Percentiles rank a stretch among this genome's conserved stretches.
These are phyloP conservation scores for Pseudopediastrum boryanum DNA, from an alignment of 139 green algal genomes.

Conservation along the genomic window DNA sequence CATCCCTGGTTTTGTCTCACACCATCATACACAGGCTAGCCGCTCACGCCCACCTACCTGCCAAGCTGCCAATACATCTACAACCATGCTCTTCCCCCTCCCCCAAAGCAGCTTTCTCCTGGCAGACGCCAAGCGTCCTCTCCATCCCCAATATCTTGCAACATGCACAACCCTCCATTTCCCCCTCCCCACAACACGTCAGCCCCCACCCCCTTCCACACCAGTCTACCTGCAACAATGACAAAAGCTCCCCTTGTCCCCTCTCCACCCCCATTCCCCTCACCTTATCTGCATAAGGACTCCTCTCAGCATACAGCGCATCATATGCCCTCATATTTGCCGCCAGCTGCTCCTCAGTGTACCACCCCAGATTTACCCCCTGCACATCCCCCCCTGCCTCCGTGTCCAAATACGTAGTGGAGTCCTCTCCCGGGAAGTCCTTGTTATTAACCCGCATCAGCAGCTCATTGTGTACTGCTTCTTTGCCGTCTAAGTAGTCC, in stretches of 20 bases:
- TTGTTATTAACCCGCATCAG: constrained; percentile 13
- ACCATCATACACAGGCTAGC: too few species aligned
- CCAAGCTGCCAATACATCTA: too few species aligned
- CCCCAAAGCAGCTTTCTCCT: too few species aligned
- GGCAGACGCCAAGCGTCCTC: too few species aligned
- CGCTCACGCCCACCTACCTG: too few species aligned
- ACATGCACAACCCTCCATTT: too few species aligned
- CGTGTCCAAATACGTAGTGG: constrained; percentile 26
- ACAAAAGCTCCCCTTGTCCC: not conserved
- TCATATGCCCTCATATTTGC: not conserved
- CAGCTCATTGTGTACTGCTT: constrained; percentile 53
- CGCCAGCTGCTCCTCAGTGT: not conserved
- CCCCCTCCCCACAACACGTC: too few species aligned
- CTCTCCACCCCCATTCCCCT: not conserved
- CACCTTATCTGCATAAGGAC: too few species aligned
- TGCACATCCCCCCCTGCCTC: not conserved
- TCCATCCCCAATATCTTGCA: too few species aligned
- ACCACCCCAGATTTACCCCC: not conserved
- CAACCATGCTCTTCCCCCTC: too few species aligned
- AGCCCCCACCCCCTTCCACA: not conserved
- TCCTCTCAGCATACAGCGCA: too few species aligned
- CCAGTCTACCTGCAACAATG: not conserved
- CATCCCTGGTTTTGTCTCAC: too few species aligned
- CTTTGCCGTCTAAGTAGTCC: constrained; percentile 58
- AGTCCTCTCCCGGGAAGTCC: not conserved